A percentile compares a stretch with the other conserved stretches of the same genome.
These are phyloP conservation scores for Candida khao-thaluensis DNA, from an alignment of 805 yeast genomes.

Conservation along the genomic window DNA sequence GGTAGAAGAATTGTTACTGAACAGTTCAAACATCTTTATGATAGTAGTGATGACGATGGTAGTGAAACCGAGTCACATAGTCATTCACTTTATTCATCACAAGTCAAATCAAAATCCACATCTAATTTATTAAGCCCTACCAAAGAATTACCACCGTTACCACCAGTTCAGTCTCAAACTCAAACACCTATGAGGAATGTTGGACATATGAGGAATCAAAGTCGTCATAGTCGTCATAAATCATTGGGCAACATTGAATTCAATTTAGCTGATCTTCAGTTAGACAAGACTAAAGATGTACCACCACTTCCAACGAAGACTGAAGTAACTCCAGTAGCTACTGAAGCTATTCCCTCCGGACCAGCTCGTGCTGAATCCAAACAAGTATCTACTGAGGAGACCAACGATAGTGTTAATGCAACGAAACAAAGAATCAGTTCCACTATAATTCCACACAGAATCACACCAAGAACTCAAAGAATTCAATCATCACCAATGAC, in stretches of 20 bases:
- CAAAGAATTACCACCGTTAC: constrained; percentile 16
- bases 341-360: no score
- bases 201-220: constrained; percentile 11
- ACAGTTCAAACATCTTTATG: constrained; percentile 24
- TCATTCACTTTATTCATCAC: constrained; percentile 18
- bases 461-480: not conserved
- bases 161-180: constrained; percentile 9
- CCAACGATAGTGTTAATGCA: no score
- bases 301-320: no score
- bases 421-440: no score
- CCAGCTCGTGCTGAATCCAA: no score
- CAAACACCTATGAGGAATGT: constrained; percentile 17
- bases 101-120: constrained; percentile 20
- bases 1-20: constrained; percentile 28
- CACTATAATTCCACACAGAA: no score
- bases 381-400: no score
- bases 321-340: no score
- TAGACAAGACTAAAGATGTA: not conserved
- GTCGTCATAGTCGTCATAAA: constrained; percentile 37
- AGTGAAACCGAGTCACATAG: constrained; percentile 30
- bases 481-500: constrained; percentile 7
- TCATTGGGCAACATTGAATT: constrained; percentile 38
- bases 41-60: constrained; percentile 28
- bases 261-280: constrained; percentile 13
- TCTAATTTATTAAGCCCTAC: constrained; percentile 18